These are phyloP conservation scores for Didymella segeticola DNA, from an alignment of 2,329 filamentous ascomycete genomes.

Conservation along the genomic window DNA sequence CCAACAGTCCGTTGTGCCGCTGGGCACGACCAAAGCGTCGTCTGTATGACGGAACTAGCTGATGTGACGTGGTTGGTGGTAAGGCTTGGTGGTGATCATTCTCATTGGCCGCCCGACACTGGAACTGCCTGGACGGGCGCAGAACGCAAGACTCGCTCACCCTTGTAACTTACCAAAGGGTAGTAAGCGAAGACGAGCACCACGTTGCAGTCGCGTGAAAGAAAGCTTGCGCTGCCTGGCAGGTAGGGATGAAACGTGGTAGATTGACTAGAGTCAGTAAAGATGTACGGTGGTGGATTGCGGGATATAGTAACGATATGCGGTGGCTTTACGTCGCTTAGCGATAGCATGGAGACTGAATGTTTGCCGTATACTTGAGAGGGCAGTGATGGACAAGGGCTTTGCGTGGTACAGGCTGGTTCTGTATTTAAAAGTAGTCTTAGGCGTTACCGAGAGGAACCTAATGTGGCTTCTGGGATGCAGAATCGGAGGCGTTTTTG, in stretches of 20 bases:
- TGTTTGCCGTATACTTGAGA: not conserved
- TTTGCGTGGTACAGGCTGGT: conserved; percentile 6
- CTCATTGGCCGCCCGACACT: too few relatives aligned
- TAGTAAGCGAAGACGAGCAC: not conserved
- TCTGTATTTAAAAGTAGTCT: not conserved
- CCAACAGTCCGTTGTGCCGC: conserved; percentile 10
- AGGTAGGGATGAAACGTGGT: not conserved
- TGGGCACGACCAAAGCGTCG: too few relatives aligned
- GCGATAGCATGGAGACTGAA: too few relatives aligned
- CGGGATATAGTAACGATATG: not conserved
- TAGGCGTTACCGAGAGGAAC: not conserved
- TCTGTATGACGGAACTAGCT: too few relatives aligned
- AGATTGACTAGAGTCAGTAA: not conserved
- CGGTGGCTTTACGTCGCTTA: conserved; percentile 6
- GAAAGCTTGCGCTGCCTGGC: not conserved
- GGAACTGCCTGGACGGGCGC: too few relatives aligned
- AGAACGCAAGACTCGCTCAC: not conserved
- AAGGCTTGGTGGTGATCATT: too few relatives aligned
- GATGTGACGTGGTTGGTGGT: not conserved
- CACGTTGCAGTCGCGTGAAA: conserved; percentile 14
- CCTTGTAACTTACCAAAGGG: not conserved
- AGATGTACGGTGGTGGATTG: not conserved
- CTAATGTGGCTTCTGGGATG: not conserved
- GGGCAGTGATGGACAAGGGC: not conserved
- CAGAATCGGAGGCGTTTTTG: not conserved